Base-by-base conservation (phyloP, 495 filamentous ascomycete genomes). In the Antarctomyces pellizariae region DNA sequence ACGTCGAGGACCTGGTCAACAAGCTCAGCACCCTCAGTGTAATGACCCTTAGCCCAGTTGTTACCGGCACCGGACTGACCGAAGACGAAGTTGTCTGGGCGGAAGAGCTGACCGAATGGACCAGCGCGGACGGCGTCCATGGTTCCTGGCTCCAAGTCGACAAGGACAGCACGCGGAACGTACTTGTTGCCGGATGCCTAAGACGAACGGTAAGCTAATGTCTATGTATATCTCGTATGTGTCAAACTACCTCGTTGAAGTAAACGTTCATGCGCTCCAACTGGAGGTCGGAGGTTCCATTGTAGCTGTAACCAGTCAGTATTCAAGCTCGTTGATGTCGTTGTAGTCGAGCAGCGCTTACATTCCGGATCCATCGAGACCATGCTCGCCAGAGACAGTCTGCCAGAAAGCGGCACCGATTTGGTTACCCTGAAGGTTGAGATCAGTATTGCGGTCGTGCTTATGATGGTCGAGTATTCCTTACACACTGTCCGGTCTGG, bases 11-110 rank as follows among this genome's bases (percentile, higher is more conserved):
- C 86, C 43, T 92, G 67, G 61, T 99, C 86, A 28, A 99, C 86
- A 38, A 99, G 68, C 65, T 99, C 86, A 45, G 86, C 86, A 66
- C 86, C 86, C 65, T 99, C 86, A 33, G 86, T 99, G 70, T 99
- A 99, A 58, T 99, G 86, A 52, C 86, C 86, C 74, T 99, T 99
- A 51, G 86, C 86, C 86, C 86, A 99, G 66, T 95, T 99, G 77
- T 99, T 99, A 60, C 86, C 86, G 44, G 86, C 86, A 65, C 86
- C 84, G 39, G 86, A 95, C 62, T 99, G 86, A 37, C 86, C 86
- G 59, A 95, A 95, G 49, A 99, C 79, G 62, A 99, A 95, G 71
- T 99, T 99, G 65, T 99, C 86, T 45, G 86, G 86, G 43, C 86
- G 83, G 78, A 99, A 99, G 47, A 99, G 82, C 62, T 92, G 75